Evolutionary conservation across 257 asterid species (phyloP).

Genomic region (Ligustrum vulgare): DNA sequence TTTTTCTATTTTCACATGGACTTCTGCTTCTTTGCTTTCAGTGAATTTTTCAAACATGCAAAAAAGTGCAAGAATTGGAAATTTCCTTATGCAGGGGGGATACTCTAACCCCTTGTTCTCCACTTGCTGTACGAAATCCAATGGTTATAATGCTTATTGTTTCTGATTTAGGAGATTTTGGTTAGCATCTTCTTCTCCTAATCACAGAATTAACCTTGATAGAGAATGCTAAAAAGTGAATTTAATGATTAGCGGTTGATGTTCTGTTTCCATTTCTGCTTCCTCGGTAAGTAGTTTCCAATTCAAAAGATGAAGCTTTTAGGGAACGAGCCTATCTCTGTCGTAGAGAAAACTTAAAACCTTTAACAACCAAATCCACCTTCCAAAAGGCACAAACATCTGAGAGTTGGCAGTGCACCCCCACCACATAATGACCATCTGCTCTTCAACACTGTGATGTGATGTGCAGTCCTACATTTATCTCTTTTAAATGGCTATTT

Average conservation of each 20-base stretch:
- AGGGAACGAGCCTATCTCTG: background rate
- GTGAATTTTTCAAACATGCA: background rate
- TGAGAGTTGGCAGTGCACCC: background rate
- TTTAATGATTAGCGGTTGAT: background rate
- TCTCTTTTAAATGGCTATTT: background rate
- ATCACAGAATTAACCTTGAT: background rate
- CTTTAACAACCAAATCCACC: background rate
- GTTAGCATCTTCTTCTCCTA: background rate
- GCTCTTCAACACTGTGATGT: background rate
- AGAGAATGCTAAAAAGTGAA: background rate
- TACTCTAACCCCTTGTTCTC: background rate
- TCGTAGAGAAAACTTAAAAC: background rate
- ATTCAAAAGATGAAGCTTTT: background rate
- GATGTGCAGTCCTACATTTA: background rate
- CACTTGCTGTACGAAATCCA: too few relatives aligned
- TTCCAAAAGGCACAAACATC: background rate
- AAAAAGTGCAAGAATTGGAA: background rate
- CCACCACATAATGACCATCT: background rate
- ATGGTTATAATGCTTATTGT: background rate
- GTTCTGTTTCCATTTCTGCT: background rate
- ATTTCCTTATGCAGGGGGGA: background rate
- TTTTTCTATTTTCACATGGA: background rate
- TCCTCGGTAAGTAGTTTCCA: background rate
- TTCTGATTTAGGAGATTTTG: background rate
- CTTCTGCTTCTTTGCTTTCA: background rate